phyloP scores from a whole-genome alignment of 2,329 filamentous ascomycete genomes.

The Purpureocillium lavendulum region DNA sequence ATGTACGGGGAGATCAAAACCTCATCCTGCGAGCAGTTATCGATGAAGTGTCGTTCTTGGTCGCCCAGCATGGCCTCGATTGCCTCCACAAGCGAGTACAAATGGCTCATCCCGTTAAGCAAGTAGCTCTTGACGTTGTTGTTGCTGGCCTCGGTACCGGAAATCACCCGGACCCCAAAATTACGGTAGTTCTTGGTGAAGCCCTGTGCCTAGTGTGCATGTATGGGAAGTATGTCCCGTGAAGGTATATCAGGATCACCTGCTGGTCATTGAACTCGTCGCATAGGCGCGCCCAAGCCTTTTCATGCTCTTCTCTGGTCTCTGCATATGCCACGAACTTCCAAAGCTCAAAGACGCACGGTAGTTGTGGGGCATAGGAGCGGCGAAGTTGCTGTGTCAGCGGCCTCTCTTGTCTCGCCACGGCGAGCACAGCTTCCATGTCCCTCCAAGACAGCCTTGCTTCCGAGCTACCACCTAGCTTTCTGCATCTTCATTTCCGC shows the following conservation, averaged over 20 bases:
- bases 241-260: not conserved
- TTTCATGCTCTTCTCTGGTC: not conserved
- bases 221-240: no score
- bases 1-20: not conserved
- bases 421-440: not conserved
- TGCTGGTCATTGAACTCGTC: not conserved
- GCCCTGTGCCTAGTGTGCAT: no score
- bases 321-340: not conserved
- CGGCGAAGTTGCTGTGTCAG: not conserved
- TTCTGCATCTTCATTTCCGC: no score
- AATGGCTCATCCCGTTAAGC: not conserved
- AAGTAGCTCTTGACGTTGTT: not conserved
- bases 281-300: not conserved
- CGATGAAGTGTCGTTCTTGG: not conserved
- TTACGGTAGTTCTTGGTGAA: not conserved
- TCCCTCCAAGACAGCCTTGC: not conserved
- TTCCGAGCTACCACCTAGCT: no score
- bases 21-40: slow-evolving; percentile 1
- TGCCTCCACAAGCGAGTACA: not conserved
- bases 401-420: not conserved
- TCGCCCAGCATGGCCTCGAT: not conserved
- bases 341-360: not conserved
- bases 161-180: not conserved
- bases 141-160: not conserved
- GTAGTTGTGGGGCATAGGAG: not conserved